Percentiles rank a stretch among this genome's conserved stretches.
Evolutionary conservation across 192 early-diverging fungal species (phyloP).

Genomic region (Backusella tuberculispora): DNA sequence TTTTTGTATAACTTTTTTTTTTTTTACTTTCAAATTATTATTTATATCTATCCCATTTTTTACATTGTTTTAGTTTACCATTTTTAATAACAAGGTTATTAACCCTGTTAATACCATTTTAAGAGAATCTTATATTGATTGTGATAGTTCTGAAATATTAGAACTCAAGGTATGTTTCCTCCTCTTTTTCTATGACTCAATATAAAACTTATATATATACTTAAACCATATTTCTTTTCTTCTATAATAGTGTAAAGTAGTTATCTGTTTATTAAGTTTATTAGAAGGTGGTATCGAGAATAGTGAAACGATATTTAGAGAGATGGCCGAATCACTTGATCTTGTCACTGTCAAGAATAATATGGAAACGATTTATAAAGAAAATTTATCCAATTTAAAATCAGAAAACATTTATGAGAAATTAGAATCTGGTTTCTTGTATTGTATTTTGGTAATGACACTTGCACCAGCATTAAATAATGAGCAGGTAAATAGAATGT

Average conservation of each 20-base stretch:
- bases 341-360: slow-evolving; percentile 22
- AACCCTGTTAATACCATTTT: slow-evolving; percentile 32
- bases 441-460: slow-evolving; percentile 35
- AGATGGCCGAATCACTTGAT: slow-evolving; percentile 26
- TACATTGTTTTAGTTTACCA: slow-evolving; percentile 18
- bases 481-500: slow-evolving; percentile 22
- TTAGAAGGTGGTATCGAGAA: slow-evolving; percentile 34
- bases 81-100: slow-evolving; percentile 33
- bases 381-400: slow-evolving; percentile 11
- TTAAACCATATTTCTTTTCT: neutral
- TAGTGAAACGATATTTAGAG: slow-evolving; percentile 29
- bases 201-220: neutral
- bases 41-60: no score
- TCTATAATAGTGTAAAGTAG: slow-evolving; percentile 37
- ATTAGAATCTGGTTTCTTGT: slow-evolving; percentile 29
- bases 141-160: slow-evolving; percentile 17
- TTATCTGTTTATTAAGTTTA: slow-evolving; percentile 31
- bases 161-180: slow-evolving; percentile 29
- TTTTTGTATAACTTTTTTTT: neutral
- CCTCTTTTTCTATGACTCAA: neutral
- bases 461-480: slow-evolving; percentile 21
- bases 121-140: slow-evolving; percentile 21
- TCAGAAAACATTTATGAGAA: slow-evolving; percentile 14
- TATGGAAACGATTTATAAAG: slow-evolving; percentile 26
- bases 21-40: no score